phyloP scores from a whole-genome alignment of 305 asterid species.

The Nicotiana rustica region DNA sequence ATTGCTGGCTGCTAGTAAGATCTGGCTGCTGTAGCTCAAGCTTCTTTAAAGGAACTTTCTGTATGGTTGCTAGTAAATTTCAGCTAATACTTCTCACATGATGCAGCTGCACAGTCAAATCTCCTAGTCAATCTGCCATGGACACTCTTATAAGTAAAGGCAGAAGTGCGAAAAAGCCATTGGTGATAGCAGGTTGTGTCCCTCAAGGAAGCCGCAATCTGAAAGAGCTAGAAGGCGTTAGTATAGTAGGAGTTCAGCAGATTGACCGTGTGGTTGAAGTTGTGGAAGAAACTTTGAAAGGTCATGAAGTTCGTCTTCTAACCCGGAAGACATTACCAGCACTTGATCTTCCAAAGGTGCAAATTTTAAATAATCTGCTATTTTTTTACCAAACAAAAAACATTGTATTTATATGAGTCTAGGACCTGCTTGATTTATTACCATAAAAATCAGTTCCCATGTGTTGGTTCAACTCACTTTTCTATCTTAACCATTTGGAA shows the following conservation, averaged over 20 bases:
- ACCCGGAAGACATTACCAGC: slow-evolving; percentile 86
- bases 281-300: slow-evolving; percentile 95
- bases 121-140: slow-evolving; percentile 98
- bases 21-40: slow-evolving; percentile 20
- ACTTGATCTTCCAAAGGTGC: slow-evolving; percentile 95
- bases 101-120: slow-evolving; percentile 91
- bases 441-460: neutral
- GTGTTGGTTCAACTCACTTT: neutral
- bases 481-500: slow-evolving; percentile 15
- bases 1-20: slow-evolving; percentile 21
- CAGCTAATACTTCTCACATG: slow-evolving; percentile 30
- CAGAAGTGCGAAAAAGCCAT: slow-evolving; percentile 78
- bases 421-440: slow-evolving; percentile 1
- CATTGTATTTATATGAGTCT: neutral
- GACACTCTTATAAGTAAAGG: slow-evolving; percentile 80
- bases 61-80: neutral
- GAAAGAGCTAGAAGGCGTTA: slow-evolving; percentile 90
- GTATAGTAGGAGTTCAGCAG: slow-evolving; percentile 98
- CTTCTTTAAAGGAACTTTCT: slow-evolving; percentile 1
- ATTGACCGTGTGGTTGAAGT: slow-evolving; percentile 97
- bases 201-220: slow-evolving; percentile 95
- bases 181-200: slow-evolving; percentile 95
- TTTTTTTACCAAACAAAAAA: neutral
- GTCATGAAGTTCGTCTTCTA: slow-evolving; percentile 91
- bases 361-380: slow-evolving; percentile 26